Conservation (phyloP, 495 filamentous ascomycete species). For the Viridothelium virens region DNA sequence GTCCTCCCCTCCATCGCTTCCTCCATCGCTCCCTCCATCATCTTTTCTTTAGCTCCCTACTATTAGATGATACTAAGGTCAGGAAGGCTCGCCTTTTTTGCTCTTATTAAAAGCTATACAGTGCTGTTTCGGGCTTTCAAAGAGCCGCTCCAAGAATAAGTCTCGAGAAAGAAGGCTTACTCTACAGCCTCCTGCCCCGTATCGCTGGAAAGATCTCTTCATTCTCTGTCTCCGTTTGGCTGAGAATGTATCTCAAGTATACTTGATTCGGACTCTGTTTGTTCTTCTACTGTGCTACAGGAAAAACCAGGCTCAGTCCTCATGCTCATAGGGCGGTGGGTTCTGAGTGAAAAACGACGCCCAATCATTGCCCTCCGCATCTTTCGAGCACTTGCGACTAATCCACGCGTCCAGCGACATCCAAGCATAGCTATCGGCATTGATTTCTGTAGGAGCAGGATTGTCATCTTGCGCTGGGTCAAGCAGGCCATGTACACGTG, state of each 20-base stretch:
- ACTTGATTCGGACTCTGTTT: background rate
- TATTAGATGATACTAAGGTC: background rate
- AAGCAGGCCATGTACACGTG: conserved; percentile 12
- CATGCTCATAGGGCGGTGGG: conserved; percentile 7
- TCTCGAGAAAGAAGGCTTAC: background rate
- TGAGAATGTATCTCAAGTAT: background rate
- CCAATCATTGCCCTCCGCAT: conserved; percentile 11
- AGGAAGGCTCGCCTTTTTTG: background rate
- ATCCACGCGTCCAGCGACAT: conserved; percentile 14
- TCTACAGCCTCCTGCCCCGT: background rate
- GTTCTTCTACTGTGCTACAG: background rate
- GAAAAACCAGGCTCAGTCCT: background rate
- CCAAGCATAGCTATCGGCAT: conserved; percentile 15
- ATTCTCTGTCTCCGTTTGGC: background rate
- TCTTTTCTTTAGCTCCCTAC: background rate
- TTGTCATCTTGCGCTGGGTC: conserved; percentile 9
- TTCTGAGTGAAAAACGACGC: conserved; percentile 13
- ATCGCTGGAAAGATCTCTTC: background rate
- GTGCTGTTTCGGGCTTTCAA: conserved; percentile 1
- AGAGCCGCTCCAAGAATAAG: background rate
- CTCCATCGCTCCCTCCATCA: no score
- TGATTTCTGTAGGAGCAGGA: conserved; percentile 6
- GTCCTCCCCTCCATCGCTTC: no score
- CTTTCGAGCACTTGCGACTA: conserved; percentile 6
- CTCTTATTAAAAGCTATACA: background rate